Conservation (phyloP, 768 basidiomycete species). For the Amanita subjunquillea region DNA sequence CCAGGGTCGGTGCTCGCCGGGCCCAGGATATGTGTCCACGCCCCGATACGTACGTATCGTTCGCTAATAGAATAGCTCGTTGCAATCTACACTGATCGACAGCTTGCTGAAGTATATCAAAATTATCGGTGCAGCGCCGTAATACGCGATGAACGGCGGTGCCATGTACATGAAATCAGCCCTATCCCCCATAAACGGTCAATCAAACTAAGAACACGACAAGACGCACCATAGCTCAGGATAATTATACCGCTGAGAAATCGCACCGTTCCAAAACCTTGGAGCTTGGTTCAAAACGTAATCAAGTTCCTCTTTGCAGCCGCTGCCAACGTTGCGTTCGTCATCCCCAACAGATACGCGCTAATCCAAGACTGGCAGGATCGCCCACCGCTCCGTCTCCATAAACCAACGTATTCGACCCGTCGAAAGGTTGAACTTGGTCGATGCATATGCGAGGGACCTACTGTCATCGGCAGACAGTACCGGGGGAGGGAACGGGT, state of each 20-base stretch:
- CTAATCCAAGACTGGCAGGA: constrained; percentile 37
- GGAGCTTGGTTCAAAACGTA: constrained; percentile 26
- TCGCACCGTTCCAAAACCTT: constrained; percentile 31
- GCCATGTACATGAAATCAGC: constrained; percentile 44
- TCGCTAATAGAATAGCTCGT: constrained; percentile 22
- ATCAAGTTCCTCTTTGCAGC: constrained; percentile 23
- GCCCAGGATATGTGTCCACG: constrained; percentile 36
- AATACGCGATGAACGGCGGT: constrained; percentile 40
- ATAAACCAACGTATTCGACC: constrained; percentile 23
- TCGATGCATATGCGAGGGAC: constrained; percentile 26
- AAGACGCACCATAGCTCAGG: constrained; percentile 31
- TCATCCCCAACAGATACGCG: constrained; percentile 31
- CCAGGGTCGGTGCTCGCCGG: constrained; percentile 27
- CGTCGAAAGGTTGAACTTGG: constrained; percentile 25
- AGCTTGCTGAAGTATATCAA: constrained; percentile 21
- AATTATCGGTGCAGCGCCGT: constrained; percentile 28
- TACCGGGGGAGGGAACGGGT: constrained; percentile 23
- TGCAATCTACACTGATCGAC: constrained; percentile 30
- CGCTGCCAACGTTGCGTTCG: constrained; percentile 17
- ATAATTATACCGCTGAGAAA: constrained; percentile 29
- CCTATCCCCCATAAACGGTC: constrained; percentile 16
- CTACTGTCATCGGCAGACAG: constrained; percentile 12
- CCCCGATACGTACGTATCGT: constrained; percentile 15
- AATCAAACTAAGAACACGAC: background rate
- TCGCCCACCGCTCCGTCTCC: constrained; percentile 35